A percentile compares a stretch with the other conserved stretches of the same genome.
These are phyloP conservation scores for Aureobasidium sp. DNA, from an alignment of 2,329 filamentous ascomycete genomes.

Conservation along the genomic window DNA sequence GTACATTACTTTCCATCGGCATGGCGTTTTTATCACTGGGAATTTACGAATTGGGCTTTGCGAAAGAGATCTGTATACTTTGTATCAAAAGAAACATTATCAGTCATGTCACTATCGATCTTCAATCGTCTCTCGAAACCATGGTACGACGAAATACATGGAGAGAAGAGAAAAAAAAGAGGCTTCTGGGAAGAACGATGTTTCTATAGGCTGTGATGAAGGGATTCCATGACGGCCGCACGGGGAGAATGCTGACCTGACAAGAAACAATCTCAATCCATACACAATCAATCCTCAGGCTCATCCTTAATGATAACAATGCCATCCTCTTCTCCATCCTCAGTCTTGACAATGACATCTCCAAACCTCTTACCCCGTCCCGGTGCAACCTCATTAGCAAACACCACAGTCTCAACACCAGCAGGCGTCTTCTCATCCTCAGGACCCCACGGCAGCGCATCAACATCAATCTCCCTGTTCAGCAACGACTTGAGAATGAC, in stretches of 20 bases:
- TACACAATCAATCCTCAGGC: not conserved
- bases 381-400: conserved; percentile 59
- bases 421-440: conserved; percentile 59
- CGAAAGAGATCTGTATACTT: not conserved
- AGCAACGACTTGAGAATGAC: conserved; percentile 74
- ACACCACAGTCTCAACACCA: conserved; percentile 75
- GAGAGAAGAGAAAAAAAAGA: no score
- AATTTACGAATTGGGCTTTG: not conserved
- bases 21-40: conserved; percentile 4
- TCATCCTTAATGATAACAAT: conserved; percentile 14
- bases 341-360: conserved; percentile 35
- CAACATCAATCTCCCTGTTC: conserved; percentile 71
- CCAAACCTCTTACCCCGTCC: conserved; percentile 35
- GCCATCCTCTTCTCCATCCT: conserved; percentile 21
- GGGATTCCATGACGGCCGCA: not conserved
- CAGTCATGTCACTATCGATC: not conserved
- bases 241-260: not conserved
- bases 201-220: no score
- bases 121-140: not conserved
- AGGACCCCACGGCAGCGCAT: conserved; percentile 77
- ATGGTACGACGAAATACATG: no score
- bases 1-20: not conserved
- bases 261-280: not conserved
- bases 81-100: not conserved
- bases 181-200: no score